Conservation (phyloP, 2,329 filamentous ascomycete genomes). For the Metarhizium humberi region DNA sequence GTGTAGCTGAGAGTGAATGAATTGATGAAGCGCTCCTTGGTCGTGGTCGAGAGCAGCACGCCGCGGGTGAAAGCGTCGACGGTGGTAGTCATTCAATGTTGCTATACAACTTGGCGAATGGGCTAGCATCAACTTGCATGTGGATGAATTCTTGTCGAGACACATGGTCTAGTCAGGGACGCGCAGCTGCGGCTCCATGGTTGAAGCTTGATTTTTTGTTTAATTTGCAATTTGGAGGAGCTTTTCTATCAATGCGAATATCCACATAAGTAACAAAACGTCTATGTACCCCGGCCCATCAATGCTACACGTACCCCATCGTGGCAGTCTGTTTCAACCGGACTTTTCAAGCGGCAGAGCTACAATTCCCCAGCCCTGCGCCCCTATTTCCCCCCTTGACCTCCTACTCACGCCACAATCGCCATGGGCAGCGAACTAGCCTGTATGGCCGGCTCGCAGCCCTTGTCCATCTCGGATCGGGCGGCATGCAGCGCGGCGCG, state of each 20-base stretch:
- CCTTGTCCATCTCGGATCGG: background rate
- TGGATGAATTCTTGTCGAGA: too few relatives aligned
- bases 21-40: too few relatives aligned
- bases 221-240: too few relatives aligned
- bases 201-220: background rate
- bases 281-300: background rate
- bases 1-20: too few relatives aligned
- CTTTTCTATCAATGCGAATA: background rate
- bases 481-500: constrained; percentile 2
- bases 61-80: too few relatives aligned
- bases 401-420: background rate
- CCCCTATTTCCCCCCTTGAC: background rate
- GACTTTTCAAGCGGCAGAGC: background rate
- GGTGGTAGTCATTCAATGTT: too few relatives aligned
- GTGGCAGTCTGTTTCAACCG: background rate
- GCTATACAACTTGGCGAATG: too few relatives aligned
- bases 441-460: background rate
- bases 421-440: background rate
- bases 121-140: too few relatives aligned
- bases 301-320: background rate
- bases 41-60: too few relatives aligned
- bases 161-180: too few relatives aligned
- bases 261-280: background rate
- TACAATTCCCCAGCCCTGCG: background rate
- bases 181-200: background rate